Evolutionary conservation across 2,329 filamentous ascomycete genomes (phyloP).

Genomic region (Fusarium gaditjirri): DNA sequence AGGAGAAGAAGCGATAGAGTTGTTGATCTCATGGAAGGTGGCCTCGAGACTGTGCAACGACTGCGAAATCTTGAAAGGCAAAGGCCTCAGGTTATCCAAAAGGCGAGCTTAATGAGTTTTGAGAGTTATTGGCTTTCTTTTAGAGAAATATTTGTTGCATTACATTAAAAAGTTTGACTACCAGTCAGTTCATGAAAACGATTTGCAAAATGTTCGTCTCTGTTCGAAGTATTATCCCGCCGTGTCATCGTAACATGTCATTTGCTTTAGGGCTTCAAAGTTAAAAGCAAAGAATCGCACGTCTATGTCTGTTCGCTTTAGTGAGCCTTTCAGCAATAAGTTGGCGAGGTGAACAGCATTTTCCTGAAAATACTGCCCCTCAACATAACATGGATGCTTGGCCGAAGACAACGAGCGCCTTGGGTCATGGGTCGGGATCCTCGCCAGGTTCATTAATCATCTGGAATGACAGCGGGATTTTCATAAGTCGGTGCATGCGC

Average conservation of each 20-base stretch:
- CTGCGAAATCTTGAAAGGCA: accelerated
- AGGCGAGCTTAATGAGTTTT: background rate
- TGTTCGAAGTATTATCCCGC: background rate
- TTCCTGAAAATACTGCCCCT: background rate
- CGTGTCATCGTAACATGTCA: background rate
- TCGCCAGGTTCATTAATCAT: too few relatives aligned
- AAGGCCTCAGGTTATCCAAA: background rate
- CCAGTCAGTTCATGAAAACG: accelerated
- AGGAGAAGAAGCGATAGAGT: background rate
- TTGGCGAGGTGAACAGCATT: background rate
- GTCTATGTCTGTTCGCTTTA: background rate
- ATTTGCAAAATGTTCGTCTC: too few relatives aligned
- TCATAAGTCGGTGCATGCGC: too few relatives aligned
- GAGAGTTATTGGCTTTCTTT: background rate
- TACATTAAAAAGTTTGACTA: background rate
- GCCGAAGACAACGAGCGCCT: too few relatives aligned
- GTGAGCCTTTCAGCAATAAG: background rate
- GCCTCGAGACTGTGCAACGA: background rate
- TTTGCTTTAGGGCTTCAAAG: background rate
- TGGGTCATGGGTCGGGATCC: too few relatives aligned
- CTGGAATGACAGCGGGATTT: too few relatives aligned
- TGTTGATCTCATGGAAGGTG: background rate
- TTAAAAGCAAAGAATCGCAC: background rate
- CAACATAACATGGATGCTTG: too few relatives aligned
- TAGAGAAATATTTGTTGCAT: background rate